Base-by-base conservation (phyloP, 2,329 filamentous ascomycete genomes). In the Nothomitra cinnamomea region DNA sequence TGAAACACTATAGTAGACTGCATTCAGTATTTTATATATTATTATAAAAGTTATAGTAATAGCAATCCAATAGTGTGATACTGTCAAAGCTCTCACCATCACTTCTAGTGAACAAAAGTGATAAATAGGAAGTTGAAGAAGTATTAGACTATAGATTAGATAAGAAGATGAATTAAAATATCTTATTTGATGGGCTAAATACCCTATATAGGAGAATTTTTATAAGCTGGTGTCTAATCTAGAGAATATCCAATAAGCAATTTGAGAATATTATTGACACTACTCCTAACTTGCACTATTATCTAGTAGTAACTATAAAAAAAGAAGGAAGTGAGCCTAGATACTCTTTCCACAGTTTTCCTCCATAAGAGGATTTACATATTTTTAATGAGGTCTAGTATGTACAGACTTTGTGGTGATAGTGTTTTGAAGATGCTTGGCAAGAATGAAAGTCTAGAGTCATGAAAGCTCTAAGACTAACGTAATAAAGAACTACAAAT, bases 121-220 rank as follows among this genome's bases (percentile, higher is more conserved):
- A 32, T 5, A 10, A 32, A 32, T 32, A 49, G 22, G 48, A 43
- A 45, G 52, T 51, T n/a, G 24, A 56, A 41, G n/a, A 53, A n/a
- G 47, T 56, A 12, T 36, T 53, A 21, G 41, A 32, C 10, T 10
- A 28, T 21, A 36, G 28, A 28, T 12, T 28, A 22, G 21, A 24
- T 12, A 2, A 49, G 8, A 51, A 12, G 53, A 55, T 2, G 25
- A 53, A 28, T 49, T 52, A 19, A 12, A 57, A 45, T 58, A 58
- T 52, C 53, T 57, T 12, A 41, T 58, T 10, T 54, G 53, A 25
- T 58, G 54, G 57, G 42, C 41, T 36, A 56, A 52, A n/a, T 58
- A 54, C 43, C 43, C 42, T 2, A 24, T n/a, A 6, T 45, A 12
- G n/a, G 24, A 57, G 13, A 50, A 43, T 22, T 52, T 53, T 6